A percentile compares a stretch with the other conserved stretches of the same genome.
Evolutionary conservation across 2,329 filamentous ascomycete species (phyloP).

Genomic region (Xylaria sp.): DNA sequence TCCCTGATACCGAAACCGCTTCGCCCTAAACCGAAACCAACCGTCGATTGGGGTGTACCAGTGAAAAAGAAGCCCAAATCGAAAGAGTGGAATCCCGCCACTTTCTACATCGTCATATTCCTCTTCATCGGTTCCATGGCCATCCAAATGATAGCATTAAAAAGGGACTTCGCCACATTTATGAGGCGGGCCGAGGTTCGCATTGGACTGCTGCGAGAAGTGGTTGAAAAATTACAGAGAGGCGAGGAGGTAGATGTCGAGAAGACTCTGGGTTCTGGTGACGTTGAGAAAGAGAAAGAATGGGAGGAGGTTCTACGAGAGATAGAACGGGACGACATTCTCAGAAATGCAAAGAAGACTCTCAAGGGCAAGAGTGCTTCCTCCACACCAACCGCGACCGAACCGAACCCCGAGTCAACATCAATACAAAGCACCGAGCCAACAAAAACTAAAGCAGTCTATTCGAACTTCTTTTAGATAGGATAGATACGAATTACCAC

Average conservation of each 20-base stretch:
- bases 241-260: slow-evolving; percentile 89
- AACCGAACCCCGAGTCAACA: slow-evolving; percentile 41
- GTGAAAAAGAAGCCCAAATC: slow-evolving; percentile 57
- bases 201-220: slow-evolving; percentile 79
- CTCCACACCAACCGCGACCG: slow-evolving; percentile 41
- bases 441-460: slow-evolving; percentile 45
- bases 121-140: slow-evolving; percentile 93
- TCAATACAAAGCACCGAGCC: slow-evolving; percentile 38
- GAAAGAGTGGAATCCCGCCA: slow-evolving; percentile 82
- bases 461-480: slow-evolving; percentile 64
- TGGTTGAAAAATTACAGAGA: slow-evolving; percentile 74
- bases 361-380: slow-evolving; percentile 53
- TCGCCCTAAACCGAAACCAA: slow-evolving; percentile 56
- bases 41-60: slow-evolving; percentile 44
- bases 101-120: slow-evolving; percentile 84
- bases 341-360: slow-evolving; percentile 60
- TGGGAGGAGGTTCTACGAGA: slow-evolving; percentile 85
- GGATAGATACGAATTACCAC: slow-evolving; percentile 23
- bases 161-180: slow-evolving; percentile 78
- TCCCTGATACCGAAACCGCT: slow-evolving; percentile 75
- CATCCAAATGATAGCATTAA: slow-evolving; percentile 88
- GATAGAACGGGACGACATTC: slow-evolving; percentile 71
- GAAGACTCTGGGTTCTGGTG: slow-evolving; percentile 80
- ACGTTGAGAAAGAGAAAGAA: slow-evolving; percentile 77
- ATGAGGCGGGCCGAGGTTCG: slow-evolving; percentile 81